Evolutionary conservation across 73 alveolate genomes (phyloP).

Genomic region (Urostyla sp.): DNA sequence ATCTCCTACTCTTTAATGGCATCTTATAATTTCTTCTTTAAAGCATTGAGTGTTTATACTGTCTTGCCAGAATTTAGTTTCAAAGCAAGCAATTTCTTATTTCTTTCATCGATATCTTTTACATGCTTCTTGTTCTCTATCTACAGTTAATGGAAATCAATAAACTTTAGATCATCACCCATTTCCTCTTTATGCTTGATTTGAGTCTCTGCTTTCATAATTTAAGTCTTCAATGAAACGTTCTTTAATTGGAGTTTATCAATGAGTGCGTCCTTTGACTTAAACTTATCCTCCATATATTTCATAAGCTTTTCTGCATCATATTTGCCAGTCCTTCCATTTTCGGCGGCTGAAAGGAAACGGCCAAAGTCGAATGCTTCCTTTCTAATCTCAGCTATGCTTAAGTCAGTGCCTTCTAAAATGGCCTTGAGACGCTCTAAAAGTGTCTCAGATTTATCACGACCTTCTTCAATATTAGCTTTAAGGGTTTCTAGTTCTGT

Average conservation of each 20-base stretch:
- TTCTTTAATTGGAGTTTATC: conserved; percentile 83
- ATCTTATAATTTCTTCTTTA: conserved; percentile 71
- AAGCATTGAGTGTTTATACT: conserved; percentile 75
- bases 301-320: conserved; percentile 90
- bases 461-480: conserved; percentile 85
- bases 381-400: conserved; percentile 88
- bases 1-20: conserved; percentile 18
- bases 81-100: conserved; percentile 85
- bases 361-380: conserved; percentile 93
- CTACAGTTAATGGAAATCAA: conserved; percentile 94
- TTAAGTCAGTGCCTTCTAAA: conserved; percentile 88
- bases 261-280: conserved; percentile 85
- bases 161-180: conserved; percentile 96
- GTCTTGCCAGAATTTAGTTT: conserved; percentile 94
- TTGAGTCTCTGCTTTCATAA: conserved; percentile 85
- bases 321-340: conserved; percentile 86
- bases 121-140: conserved; percentile 97
- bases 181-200: conserved; percentile 93
- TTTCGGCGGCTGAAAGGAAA: conserved; percentile 86
- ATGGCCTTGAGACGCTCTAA: conserved; percentile 88
- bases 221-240: conserved; percentile 76
- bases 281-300: conserved; percentile 87
- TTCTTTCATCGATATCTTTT: conserved; percentile 93
- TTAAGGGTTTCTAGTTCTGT: conserved; percentile 83
- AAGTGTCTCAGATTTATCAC: conserved; percentile 87